Percentiles rank a stretch among this genome's conserved stretches.
Conservation (phyloP, 2,329 filamentous ascomycete genomes). For the Aspergillus uvarum region DNA sequence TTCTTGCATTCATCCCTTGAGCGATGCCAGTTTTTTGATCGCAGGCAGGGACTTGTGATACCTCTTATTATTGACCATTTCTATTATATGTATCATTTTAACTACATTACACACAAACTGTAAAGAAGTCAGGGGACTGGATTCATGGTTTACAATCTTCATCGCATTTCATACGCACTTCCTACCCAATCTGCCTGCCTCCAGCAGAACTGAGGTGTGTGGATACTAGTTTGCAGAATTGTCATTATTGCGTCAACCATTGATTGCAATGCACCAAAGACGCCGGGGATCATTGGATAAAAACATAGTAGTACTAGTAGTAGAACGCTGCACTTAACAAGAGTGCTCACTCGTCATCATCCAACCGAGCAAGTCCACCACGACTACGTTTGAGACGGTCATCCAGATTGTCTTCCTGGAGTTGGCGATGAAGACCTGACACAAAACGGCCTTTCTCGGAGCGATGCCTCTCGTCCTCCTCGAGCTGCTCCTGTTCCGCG, state of each 20-base stretch:
- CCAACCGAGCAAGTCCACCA: slow-evolving; percentile 33
- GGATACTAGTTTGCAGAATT: background rate
- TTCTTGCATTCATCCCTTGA: slow-evolving; percentile 4
- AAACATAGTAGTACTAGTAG: slow-evolving; percentile 2
- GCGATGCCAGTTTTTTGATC: slow-evolving; percentile 6
- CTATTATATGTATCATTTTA: background rate
- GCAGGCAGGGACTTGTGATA: slow-evolving; percentile 17
- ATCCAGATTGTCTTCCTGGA: slow-evolving; percentile 37
- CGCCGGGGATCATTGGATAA: background rate
- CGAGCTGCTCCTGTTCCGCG: slow-evolving; percentile 62
- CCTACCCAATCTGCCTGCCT: background rate
- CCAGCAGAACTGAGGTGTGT: background rate
- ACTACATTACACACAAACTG: background rate
- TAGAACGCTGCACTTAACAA: background rate
- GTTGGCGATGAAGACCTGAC: slow-evolving; percentile 33
- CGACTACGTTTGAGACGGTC: slow-evolving; percentile 36
- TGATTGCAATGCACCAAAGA: background rate
- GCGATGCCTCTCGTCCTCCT: slow-evolving; percentile 60
- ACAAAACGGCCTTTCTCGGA: slow-evolving; percentile 38
- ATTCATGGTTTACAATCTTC: background rate
- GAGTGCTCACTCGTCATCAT: slow-evolving; percentile 20
- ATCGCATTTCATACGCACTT: background rate
- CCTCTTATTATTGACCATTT: slow-evolving; percentile 2
- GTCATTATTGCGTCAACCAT: background rate
- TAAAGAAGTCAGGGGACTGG: background rate